Base-by-base conservation (phyloP, 2,329 filamentous ascomycete genomes). In the Diaporthe amygdali region DNA sequence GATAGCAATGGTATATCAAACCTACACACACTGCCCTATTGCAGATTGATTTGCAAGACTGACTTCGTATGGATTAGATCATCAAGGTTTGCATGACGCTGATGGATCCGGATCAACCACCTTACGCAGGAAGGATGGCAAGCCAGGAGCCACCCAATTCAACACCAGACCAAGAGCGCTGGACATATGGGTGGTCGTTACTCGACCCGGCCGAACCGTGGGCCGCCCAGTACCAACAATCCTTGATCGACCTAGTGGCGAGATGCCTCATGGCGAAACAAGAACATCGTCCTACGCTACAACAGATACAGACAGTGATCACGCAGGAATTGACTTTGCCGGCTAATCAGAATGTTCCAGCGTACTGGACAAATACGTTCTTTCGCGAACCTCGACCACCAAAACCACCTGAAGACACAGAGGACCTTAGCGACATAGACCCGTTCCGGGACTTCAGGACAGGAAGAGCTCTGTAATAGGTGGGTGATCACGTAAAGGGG, bases 31-130 rank as follows among this genome's bases (percentile, higher is more conserved):
- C 14, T 17, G 14, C 5, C 8, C 1, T 1, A 6, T 25, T 25
- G 15, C 5, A 27, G 2, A 17, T 2, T 22, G 14, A 3, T 30
- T 9, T 14, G 3, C 25, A 51, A 34, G 10, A 3, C 34, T 66
- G 46, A 49, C 17, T 34, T 20, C 20, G 3, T 2, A 8, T 3
- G 8, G 14, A 20, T 20, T 25, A 70, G 68, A 30, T 66, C 25
- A 67, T 70, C 61, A 37, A 55, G 20, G 44, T 64, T 20, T 54
- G 49, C 20, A 70, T 70, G 68, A 54, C 63, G 7, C 41, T 70
- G 2, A 12, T 20, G 15, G 1, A 49, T 1, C 59, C 68, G 12
- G 49, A 54, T 7, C 6, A 20, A 5, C 49, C 61, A 0, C 68
- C 68, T 8, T 44, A 20, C 14, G 51, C 51, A 32, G 51, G 52